A percentile compares a stretch with the other conserved stretches of the same genome.
These are phyloP conservation scores for Cymodocea nodosa DNA, from an alignment of 116 monocot species.

Conservation along the genomic window DNA sequence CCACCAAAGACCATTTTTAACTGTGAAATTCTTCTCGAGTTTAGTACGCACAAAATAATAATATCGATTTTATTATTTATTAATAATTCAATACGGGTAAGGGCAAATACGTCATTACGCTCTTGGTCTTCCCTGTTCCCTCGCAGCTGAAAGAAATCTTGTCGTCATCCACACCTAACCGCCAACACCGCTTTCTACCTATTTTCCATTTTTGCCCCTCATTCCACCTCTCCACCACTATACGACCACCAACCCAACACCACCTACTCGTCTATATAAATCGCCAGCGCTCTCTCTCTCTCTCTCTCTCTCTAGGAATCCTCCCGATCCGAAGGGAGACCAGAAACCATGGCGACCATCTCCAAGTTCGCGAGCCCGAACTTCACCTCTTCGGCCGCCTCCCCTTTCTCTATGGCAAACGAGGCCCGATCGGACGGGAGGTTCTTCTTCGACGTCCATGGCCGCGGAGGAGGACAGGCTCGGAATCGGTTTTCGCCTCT, in stretches of 20 bases:
- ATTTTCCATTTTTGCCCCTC: conserved; percentile 6
- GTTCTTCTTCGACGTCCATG: not conserved
- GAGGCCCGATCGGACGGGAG: conserved; percentile 2
- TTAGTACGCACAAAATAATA: no score
- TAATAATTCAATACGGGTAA: no score
- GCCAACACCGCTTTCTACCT: not conserved
- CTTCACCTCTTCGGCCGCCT: conserved; percentile 1
- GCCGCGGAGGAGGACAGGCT: not conserved
- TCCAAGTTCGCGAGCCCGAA: conserved; percentile 12
- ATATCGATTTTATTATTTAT: no score
- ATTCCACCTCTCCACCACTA: not conserved
- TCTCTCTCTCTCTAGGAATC: not conserved
- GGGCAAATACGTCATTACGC: no score
- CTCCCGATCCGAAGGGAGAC: not conserved
- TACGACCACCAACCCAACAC: conserved; percentile 4
- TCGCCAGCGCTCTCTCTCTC: not conserved
- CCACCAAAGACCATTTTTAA: no score
- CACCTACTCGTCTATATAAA: not conserved
- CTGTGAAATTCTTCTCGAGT: no score
- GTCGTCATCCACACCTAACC: not conserved
- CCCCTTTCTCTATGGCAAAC: not conserved
- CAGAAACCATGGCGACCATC: conserved; percentile 14
- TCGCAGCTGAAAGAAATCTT: no score
- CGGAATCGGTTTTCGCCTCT: conserved; percentile 10
- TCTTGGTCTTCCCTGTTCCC: no score